These are phyloP conservation scores for Castanea mollissima DNA, from an alignment of 306 rosid genomes.

Conservation along the genomic window DNA sequence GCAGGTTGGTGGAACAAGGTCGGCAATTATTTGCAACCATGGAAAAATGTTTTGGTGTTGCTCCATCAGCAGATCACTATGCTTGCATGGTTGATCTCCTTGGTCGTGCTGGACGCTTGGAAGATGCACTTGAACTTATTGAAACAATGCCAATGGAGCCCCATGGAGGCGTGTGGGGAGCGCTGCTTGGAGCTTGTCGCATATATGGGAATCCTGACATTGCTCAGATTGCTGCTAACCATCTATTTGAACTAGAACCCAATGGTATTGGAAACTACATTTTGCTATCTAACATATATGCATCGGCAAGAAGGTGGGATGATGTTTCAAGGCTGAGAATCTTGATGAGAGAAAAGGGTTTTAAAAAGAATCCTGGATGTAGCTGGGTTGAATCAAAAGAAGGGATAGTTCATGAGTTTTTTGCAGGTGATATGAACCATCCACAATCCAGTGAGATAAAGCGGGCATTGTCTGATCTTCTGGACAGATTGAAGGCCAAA, in stretches of 20 bases:
- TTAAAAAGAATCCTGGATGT: conserved; percentile 63
- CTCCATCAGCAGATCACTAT: conserved; percentile 60
- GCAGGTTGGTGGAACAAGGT: conserved; percentile 80
- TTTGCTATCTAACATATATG: conserved; percentile 62
- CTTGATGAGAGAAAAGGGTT: conserved; percentile 52
- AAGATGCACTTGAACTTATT: conserved; percentile 62
- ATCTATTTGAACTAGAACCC: conserved; percentile 75
- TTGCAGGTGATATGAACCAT: conserved; percentile 60
- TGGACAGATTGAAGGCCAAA: conserved; percentile 43
- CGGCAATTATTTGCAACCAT: conserved; percentile 59
- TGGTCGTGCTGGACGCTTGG: conserved; percentile 75
- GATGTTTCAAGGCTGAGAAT: conserved; percentile 68
- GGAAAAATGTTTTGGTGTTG: conserved; percentile 54
- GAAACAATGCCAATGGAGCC: conserved; percentile 69
- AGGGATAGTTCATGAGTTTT: conserved; percentile 60
- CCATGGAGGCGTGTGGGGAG: conserved; percentile 81
- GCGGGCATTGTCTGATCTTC: conserved; percentile 55
- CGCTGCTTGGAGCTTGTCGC: conserved; percentile 84
- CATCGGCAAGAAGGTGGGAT: conserved; percentile 76
- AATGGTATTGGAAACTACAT: conserved; percentile 66
- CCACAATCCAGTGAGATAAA: conserved; percentile 50
- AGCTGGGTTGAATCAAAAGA: conserved; percentile 80
- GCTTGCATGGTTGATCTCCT: conserved; percentile 84
- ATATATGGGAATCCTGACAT: conserved; percentile 57
- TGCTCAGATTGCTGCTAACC: conserved; percentile 64